These are phyloP conservation scores for Adansonia grandidieri DNA, from an alignment of 441 rosid species.

Conservation along the genomic window DNA sequence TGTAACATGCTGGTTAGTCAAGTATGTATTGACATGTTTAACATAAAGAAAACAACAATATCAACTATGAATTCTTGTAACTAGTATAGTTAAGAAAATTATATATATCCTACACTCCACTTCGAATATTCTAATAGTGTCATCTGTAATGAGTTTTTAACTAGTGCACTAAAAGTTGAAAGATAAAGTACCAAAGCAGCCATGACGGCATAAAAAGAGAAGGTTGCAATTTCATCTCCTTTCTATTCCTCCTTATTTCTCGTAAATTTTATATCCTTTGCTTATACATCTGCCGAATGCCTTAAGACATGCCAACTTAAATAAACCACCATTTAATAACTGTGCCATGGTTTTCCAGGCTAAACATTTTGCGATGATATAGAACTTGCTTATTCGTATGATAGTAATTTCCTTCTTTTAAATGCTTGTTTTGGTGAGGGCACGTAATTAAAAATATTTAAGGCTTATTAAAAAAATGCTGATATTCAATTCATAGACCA, in stretches of 20 bases:
- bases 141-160: background rate
- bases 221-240: background rate
- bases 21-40: background rate
- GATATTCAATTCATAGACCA: background rate
- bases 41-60: background rate
- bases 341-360: background rate
- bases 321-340: background rate
- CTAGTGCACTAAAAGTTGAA: background rate
- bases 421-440: background rate
- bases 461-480: background rate
- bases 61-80: background rate
- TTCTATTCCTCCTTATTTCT: background rate
- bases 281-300: background rate
- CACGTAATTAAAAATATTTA: background rate
- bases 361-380: background rate
- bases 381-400: background rate
- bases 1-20: conserved; percentile 11
- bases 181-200: background rate
- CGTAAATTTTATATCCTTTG: background rate
- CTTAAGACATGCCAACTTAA: background rate
- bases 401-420: background rate
- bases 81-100: background rate
- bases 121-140: background rate
- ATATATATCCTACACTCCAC: background rate
- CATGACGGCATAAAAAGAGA: background rate